A percentile compares a stretch with the other conserved stretches of the same genome.
Evolutionary conservation across 106 monocot species (phyloP).

Genomic region (Dioscorea dumetorum): DNA sequence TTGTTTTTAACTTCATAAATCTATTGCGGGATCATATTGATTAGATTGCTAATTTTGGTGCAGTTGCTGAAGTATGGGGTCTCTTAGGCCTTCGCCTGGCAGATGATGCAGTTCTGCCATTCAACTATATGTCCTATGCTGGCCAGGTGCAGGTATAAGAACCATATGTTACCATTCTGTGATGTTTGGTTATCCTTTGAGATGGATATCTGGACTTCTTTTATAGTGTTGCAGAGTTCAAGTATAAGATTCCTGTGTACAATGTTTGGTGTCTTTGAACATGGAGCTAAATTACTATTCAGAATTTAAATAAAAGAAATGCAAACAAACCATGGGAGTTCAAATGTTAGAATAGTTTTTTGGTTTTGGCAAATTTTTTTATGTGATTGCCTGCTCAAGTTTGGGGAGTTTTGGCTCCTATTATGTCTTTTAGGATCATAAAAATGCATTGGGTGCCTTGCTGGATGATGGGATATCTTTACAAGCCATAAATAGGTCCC

Average conservation of each 20-base stretch:
- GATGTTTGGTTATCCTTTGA: no score
- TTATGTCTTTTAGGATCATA: slow-evolving; percentile 26
- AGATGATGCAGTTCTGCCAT: slow-evolving; percentile 66
- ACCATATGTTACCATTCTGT: neutral
- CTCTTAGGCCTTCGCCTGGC: slow-evolving; percentile 65
- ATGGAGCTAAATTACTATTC: no score
- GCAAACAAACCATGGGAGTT: no score
- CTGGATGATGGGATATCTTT: slow-evolving; percentile 21
- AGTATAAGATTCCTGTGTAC: no score
- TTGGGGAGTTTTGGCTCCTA: no score
- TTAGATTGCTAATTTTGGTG: slow-evolving; percentile 6
- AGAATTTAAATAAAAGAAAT: no score
- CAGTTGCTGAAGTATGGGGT: slow-evolving; percentile 89
- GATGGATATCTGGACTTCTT: no score
- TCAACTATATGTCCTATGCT: slow-evolving; percentile 64
- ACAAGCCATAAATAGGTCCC: slow-evolving; percentile 34
- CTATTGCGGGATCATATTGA: neutral
- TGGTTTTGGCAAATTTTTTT: no score
- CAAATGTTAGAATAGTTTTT: no score
- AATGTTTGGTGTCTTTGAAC: no score
- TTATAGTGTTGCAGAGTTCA: no score
- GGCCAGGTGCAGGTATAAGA: slow-evolving; percentile 51
- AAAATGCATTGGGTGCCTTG: slow-evolving; percentile 29
- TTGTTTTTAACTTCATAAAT: neutral
- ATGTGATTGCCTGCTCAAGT: no score